Base-by-base conservation (phyloP, 345 rosid species). In the Physaria fendleri region DNA sequence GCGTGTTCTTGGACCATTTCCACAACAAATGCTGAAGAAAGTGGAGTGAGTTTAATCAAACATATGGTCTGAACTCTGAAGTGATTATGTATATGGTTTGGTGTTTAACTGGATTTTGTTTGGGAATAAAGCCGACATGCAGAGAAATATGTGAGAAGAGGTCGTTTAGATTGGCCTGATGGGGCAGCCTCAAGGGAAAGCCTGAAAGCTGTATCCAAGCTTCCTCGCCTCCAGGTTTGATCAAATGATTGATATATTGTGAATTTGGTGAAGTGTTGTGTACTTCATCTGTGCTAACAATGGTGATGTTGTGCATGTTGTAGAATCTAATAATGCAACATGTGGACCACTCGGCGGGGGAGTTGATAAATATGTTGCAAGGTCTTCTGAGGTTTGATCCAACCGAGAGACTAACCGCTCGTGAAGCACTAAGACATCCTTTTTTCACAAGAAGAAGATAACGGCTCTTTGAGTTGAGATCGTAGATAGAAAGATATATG, bases 261-360 rank as follows among this genome's bases (percentile, higher is more conserved):
- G 46, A 8, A 8, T 14, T 21, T 43, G 33, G 10, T 22, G n/a
- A 21, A 34, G 23, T 20, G 25, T n/a, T 27, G 5, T 23, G 14
- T 30, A 23, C 10, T 37, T 9, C 20, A 16, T 24, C 1, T 51
- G 20, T 45, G 53, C 22, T 23, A 6, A 44, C 30, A 60, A 37
- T 29, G 18, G n/a, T 18, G 11, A 4, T 56, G 17, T 30, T 16
- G 21, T 23, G 2, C 5, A 27, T 17, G 33, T 15, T 28, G 39
- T 82, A 91, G 98, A 83, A 88, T 72, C 72, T 91, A 8, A 68
- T 89, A 59, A 86, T 86, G 91, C 91, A 84, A 61, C 84, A 84
- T 2, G 95, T 89, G 22, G 95, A 86, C 67, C 95, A 89, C 60
- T 89, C 97, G 14, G 97, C 87, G 1, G 95, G 97, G 34, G 97